Conservation (phyloP, 1,284 basidiomycete species). For the Trichosporon inkin region DNA sequence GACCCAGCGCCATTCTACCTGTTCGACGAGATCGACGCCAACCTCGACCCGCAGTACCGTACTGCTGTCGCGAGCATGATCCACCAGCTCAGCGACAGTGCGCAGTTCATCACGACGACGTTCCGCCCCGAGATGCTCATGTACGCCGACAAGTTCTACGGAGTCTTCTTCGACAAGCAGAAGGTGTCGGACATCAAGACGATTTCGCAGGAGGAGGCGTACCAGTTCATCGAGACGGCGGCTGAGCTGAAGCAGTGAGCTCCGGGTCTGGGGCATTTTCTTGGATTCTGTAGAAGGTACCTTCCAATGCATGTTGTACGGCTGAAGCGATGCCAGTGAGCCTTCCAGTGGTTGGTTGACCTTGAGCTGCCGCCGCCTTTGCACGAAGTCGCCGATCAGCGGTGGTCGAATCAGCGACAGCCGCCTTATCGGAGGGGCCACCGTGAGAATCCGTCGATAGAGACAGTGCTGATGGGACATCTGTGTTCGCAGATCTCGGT, state of each 20-base stretch:
- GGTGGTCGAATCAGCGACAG: no score
- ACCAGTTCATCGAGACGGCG: slow-evolving; percentile 37
- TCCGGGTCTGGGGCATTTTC: neutral
- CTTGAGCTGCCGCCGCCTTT: no score
- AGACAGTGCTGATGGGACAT: no score
- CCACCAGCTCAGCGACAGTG: slow-evolving; percentile 73
- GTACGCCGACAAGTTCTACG: slow-evolving; percentile 92
- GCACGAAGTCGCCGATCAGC: no score
- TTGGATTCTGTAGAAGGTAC: slow-evolving; percentile 2
- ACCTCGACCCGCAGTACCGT: slow-evolving; percentile 94
- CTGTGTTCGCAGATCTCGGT: no score
- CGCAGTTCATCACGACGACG: slow-evolving; percentile 98
- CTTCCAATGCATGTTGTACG: no score
- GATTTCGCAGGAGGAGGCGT: slow-evolving; percentile 45
- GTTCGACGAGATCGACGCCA: slow-evolving; percentile 99
- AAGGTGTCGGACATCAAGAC: slow-evolving; percentile 65
- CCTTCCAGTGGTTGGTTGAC: no score
- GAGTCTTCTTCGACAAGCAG: slow-evolving; percentile 96
- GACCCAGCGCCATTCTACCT: slow-evolving; percentile 99
- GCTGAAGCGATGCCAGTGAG: no score
- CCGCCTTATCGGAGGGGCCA: no score
- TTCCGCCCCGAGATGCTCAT: slow-evolving; percentile 87
- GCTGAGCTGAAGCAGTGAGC: slow-evolving; percentile 13
- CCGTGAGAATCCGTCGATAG: no score
- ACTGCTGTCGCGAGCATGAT: slow-evolving; percentile 99